Evolutionary conservation across 23 red algal species (phyloP).

Genomic region (Cyanidium caldarium): DNA sequence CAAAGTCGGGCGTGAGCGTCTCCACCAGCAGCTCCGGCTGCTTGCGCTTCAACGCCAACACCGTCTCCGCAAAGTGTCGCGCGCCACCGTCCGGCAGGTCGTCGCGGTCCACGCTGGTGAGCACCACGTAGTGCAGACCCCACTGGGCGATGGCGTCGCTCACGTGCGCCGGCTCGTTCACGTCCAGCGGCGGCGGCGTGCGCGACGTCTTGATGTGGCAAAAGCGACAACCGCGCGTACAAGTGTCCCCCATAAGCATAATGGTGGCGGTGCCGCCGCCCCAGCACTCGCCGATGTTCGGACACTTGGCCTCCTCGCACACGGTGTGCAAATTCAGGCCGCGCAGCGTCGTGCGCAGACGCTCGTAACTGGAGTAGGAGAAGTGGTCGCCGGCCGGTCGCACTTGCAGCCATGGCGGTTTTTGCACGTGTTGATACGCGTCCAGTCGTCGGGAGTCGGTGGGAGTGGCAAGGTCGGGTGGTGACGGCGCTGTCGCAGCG

Average conservation of each 20-base stretch:
- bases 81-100: slow-evolving; percentile 78
- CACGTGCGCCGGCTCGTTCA: slow-evolving; percentile 46
- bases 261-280: slow-evolving; percentile 95
- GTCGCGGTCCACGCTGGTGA: slow-evolving; percentile 89
- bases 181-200: slow-evolving; percentile 61
- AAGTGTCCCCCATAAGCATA: slow-evolving; percentile 98
- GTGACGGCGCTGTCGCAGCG: no score
- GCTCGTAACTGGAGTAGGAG: slow-evolving; percentile 27
- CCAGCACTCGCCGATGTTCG: slow-evolving; percentile 98
- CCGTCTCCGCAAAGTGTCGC: slow-evolving; percentile 53
- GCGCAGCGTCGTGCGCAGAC: slow-evolving; percentile 41
- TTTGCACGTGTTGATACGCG: slow-evolving; percentile 49
- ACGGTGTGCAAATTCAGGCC: slow-evolving; percentile 54
- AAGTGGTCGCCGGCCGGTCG: slow-evolving; percentile 70
- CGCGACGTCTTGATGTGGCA: slow-evolving; percentile 80
- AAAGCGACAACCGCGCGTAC: slow-evolving; percentile 86
- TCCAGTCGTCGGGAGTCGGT: slow-evolving; percentile 14
- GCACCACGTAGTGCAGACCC: slow-evolving; percentile 85
- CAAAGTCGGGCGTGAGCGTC: slow-evolving; percentile 74
- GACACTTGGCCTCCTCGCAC: slow-evolving; percentile 90
- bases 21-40: slow-evolving; percentile 69
- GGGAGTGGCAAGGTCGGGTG: not conserved
- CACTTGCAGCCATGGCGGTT: slow-evolving; percentile 75
- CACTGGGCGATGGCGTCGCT: slow-evolving; percentile 51
- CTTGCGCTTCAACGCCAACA: slow-evolving; percentile 31